Evolutionary conservation across 1,139 yeast species (phyloP).

Genomic region (Zygosaccharomyces sapae): DNA sequence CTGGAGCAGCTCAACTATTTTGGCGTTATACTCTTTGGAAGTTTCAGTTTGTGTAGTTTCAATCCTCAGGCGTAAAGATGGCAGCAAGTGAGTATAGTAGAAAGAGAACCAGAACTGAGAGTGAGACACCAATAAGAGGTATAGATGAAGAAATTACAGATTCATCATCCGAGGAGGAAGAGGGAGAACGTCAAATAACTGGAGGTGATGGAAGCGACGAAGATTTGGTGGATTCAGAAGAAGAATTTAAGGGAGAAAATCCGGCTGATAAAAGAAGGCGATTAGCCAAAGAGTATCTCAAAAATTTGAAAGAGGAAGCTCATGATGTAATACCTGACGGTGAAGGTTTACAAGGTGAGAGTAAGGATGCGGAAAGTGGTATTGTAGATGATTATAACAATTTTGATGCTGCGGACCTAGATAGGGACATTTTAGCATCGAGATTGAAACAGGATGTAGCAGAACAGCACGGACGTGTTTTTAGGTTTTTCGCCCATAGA

Average conservation of each 20-base stretch:
- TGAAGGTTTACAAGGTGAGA: neutral
- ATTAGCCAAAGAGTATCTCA: constrained; percentile 87
- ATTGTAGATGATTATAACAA: constrained; percentile 47
- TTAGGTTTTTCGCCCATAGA: constrained; percentile 57
- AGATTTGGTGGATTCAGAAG: constrained; percentile 57
- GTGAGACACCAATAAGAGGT: constrained; percentile 12
- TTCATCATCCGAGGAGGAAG: constrained; percentile 36
- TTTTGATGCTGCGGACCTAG: constrained; percentile 90
- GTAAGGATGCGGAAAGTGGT: neutral
- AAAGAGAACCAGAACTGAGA: constrained; percentile 28
- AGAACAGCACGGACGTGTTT: constrained; percentile 78
- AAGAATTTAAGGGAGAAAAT: constrained; percentile 67
- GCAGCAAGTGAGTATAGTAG: constrained; percentile 21
- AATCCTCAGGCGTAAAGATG: constrained; percentile 11
- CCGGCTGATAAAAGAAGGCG: constrained; percentile 94
- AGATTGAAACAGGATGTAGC: constrained; percentile 87
- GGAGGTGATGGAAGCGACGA: constrained; percentile 37
- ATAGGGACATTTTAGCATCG: constrained; percentile 74
- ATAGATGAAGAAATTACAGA: constrained; percentile 37
- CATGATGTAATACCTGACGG: constrained; percentile 33
- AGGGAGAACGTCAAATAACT: constrained; percentile 16
- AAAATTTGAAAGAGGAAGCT: constrained; percentile 61
- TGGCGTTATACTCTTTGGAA: neutral
- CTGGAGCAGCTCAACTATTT: neutral
- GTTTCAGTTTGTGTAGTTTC: neutral